Evolutionary conservation across 441 rosid genomes (phyloP).

Genomic region (Adansonia gregorii): DNA sequence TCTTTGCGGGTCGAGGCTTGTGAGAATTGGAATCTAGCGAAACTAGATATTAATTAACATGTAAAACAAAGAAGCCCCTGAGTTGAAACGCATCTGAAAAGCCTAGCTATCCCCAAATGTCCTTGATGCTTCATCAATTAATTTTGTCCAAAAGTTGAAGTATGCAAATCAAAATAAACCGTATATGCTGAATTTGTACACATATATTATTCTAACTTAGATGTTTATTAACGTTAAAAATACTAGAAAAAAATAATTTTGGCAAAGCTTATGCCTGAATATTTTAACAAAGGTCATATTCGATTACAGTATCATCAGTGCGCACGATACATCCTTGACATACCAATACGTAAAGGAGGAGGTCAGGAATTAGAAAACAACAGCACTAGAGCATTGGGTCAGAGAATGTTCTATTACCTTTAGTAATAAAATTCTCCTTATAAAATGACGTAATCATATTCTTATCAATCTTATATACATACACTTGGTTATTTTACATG

Average conservation of each 20-base stretch:
- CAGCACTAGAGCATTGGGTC: neutral
- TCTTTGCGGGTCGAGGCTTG: neutral
- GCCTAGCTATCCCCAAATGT: neutral
- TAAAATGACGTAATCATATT: no score
- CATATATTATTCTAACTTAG: neutral
- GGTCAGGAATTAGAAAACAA: slow-evolving; percentile 2
- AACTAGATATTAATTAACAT: neutral
- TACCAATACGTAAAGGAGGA: neutral
- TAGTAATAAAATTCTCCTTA: no score
- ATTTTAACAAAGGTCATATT: neutral
- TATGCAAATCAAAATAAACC: neutral
- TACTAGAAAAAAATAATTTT: neutral
- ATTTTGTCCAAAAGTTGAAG: neutral
- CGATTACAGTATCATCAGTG: neutral
- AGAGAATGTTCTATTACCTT: no score
- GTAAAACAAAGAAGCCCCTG: slow-evolving; percentile 1
- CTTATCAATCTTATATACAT: no score
- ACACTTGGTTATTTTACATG: no score
- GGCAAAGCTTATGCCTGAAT: neutral
- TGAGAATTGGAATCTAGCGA: neutral
- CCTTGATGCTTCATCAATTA: neutral
- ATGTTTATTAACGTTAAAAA: neutral
- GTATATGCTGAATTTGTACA: neutral
- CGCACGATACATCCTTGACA: neutral
- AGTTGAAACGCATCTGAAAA: neutral